Percentiles rank a stretch among this genome's conserved stretches.
These are phyloP conservation scores for Talaromyces sp. DNA, from an alignment of 2,329 filamentous ascomycete genomes.

Conservation along the genomic window DNA sequence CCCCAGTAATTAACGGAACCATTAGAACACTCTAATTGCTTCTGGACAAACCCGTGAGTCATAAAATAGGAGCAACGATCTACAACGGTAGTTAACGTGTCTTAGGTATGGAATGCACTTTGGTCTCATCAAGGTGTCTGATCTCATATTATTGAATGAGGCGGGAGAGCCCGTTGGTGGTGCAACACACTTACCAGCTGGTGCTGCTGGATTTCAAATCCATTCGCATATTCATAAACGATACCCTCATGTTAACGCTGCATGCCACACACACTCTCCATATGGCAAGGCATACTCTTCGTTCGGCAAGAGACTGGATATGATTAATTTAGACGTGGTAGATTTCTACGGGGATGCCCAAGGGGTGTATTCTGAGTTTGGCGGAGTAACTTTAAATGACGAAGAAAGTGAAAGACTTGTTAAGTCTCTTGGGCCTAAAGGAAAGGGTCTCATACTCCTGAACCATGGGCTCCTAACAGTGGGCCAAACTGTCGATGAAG, in stretches of 20 bases:
- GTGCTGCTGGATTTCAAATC: neutral
- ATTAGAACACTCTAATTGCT: neutral
- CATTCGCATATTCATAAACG: neutral
- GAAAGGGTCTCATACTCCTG: neutral
- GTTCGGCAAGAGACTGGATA: neutral
- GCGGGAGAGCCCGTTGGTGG: neutral
- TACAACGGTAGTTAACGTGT: neutral
- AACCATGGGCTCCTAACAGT: neutral
- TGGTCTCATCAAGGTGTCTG: neutral
- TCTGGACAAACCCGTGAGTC: neutral
- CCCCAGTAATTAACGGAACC: neutral
- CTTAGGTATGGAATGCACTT: neutral
- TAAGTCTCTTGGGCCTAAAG: neutral
- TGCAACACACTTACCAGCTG: neutral
- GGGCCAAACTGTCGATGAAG: neutral
- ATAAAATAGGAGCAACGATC: neutral
- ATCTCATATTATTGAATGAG: neutral
- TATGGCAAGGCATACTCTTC: neutral
- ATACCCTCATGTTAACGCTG: neutral
- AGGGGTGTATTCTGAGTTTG: neutral
- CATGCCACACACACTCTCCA: neutral
- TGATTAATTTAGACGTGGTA: neutral
- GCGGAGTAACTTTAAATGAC: neutral
- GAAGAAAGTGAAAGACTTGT: neutral
- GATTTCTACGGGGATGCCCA: neutral